Evolutionary conservation across 768 basidiomycete species (phyloP), one percentile per base, ranked within the genome.

Genomic region (Termitomyces sp.): DNA sequence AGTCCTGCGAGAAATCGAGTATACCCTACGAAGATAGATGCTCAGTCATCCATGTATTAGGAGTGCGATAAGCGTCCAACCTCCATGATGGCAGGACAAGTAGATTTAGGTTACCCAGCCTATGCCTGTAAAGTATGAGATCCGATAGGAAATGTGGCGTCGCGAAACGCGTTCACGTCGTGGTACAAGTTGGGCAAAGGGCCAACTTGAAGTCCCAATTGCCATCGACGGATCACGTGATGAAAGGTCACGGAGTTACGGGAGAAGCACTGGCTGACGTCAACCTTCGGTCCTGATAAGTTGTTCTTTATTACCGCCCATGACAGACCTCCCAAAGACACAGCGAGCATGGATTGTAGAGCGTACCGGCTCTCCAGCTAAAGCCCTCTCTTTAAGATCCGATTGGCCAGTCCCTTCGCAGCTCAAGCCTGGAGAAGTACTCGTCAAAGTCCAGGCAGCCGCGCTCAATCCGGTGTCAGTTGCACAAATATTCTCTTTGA

Each of bases 1-100:
- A 92, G 67, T 96, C 94, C 66, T 83, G 84, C 65, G 87, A 87
- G 79, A 95, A 94, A 82, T 97, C 94, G 70, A 97, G 89, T 65
- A 97, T 81, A 72, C 80, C 85, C 95, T 97, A 62, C 42, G 59
- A 54, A 56, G 21, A 50, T 27, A 54, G 25, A 49, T 53, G 63
- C 59, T 64, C 58, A 62, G 56, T 70, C 56, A 70, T 65, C n/a
- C 65, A 47, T 23, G 35, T 54, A 37, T 45, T 48, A 50, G 61
- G 37, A 60, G 45, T 56, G 27, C 43, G 21, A 59, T 57, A 51
- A n/a, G 38, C 27, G 31, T 67, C 71, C 23, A 51, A 77, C 82
- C 77, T 83, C 82, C 82, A 83, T 83, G 65, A 64, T 73, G 62
- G 65, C 65, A 66, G 58, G 49, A 57, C 53, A 44, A 60, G 58